Evolutionary conservation across 164 flowering plant species (phyloP), one percentile per base, ranked within the genome.

Genomic region (Annona cherimola): DNA sequence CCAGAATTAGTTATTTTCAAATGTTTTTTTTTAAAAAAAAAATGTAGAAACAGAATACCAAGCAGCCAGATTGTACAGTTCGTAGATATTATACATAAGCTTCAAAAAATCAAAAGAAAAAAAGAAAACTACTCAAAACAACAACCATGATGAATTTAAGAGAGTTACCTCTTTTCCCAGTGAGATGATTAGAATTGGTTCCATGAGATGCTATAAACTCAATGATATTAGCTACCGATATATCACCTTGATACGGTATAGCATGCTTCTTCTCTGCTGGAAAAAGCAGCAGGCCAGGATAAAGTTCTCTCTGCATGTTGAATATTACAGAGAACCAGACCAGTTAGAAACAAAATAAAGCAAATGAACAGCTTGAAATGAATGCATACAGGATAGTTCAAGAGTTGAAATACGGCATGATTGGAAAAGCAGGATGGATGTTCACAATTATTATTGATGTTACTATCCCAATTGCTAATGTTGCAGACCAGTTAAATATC

Each of bases 271-370:
- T 86, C 70, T 78, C 87, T 20, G 90, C 96, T 42, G 97, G 97
- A 80, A 86, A 92, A 75, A 94, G 78, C 73, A 89, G 26, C 76
- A 94, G 72, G 55, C 86, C 77, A 54, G 98, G 98, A 84, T 88
- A 94, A 45, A 87, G 78, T 77, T 89, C 98, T 67, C 86, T 79
- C 98, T 94, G 94, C 35, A 59, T 64, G 69, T 68, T 70, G 73
- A 69, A 66, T 8, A 6, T 16, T 45, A 20, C 42, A 61, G 65
- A 73, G 67, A 73, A 45, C 7, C 42, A 18, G 39, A 46, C 12
- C 65, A 62, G 35, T 35, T 20, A 62, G 35, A 11, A 7, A 50
- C 57, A 11, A 50, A 50, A 50, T 50, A 16, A 9, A 50, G 14
- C 57, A 50, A 50, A 50, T 5, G 57, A 50, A 50, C 57, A 12